Evolutionary conservation across 108 stramenopile species (phyloP).

Genomic region (Nitzschia inconspicua): DNA sequence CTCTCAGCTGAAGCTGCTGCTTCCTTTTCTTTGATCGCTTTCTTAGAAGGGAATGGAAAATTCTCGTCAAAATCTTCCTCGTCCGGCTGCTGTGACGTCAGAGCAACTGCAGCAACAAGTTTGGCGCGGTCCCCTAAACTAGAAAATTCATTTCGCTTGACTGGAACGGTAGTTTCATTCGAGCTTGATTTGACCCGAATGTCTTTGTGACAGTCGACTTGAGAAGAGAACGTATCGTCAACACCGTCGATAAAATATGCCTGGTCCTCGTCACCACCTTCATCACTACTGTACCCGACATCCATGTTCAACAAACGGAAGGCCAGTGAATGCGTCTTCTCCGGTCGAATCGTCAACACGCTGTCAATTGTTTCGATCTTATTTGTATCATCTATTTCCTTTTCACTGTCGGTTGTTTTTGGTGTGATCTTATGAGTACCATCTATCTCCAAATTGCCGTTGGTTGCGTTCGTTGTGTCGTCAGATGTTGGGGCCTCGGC

Average conservation of each 20-base stretch:
- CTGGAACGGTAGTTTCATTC: constrained; percentile 43
- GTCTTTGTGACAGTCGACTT: constrained; percentile 17
- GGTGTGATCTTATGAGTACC: no score
- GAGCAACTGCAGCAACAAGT: constrained; percentile 53
- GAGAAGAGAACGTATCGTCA: constrained; percentile 58
- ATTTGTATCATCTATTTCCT: constrained; percentile 5
- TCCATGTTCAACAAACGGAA: constrained; percentile 67
- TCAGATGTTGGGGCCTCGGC: not conserved
- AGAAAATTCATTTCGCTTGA: constrained; percentile 73
- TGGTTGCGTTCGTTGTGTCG: not conserved
- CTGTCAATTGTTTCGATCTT: not conserved
- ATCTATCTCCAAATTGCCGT: not conserved
- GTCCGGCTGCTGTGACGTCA: constrained; percentile 51
- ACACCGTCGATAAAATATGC: constrained; percentile 81
- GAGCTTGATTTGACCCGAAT: not conserved
- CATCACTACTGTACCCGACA: constrained; percentile 87
- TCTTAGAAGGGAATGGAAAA: constrained; percentile 61
- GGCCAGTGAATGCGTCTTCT: constrained; percentile 71
- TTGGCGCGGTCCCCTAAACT: constrained; percentile 61
- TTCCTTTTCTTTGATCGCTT: constrained; percentile 39
- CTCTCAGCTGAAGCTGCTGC: constrained; percentile 15
- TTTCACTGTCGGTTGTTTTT: constrained; percentile 12
- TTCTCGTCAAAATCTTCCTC: constrained; percentile 65
- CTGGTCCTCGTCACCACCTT: constrained; percentile 86
- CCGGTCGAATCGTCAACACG: constrained; percentile 33